Evolutionary conservation across 1,284 basidiomycete species (phyloP), one percentile per base, ranked within the genome.

Genomic region (Agaricales sp.): DNA sequence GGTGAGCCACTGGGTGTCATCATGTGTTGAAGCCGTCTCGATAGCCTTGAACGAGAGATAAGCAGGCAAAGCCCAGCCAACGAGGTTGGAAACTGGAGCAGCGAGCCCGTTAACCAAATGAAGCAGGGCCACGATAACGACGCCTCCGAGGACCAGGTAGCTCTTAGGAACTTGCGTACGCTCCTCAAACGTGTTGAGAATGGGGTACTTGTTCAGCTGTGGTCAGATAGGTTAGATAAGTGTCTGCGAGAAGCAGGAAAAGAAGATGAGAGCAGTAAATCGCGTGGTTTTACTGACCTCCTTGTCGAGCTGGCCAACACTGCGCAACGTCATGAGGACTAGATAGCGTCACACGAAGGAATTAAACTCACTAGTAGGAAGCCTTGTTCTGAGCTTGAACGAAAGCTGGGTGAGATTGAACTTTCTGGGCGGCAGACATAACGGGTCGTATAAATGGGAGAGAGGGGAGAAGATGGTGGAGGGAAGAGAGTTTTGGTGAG

Each of bases 141-240:
- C 71, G 55, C 77, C 75, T 52, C 87, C 90, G 58, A 97, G 69
- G 59, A 89, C 90, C 55, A 84, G 77, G 68, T 95, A 94, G 16
- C 90, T 80, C 80, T 98, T 98, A 59, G 95, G 94, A 43, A 98
- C 71, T 61, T 90, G 86, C 3, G 92, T 94, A 66, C 85, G 86
- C 65, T 87, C 77, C 75, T 99, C 94, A 58, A 97, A 66, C 61
- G 79, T 75, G 70, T 77, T 81, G 61, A 94, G 74, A 52, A 84
- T 74, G 26, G 92, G 88, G 71, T 94, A 97, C 77, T 92, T 94
- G 63, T 85, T 79, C 61, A 99, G 86, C 93, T 89, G 63, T 39
- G 51, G 52, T 52, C 46, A 46, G 39, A 23, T 47, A 39, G 48
- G 46, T 50, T 50, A 52, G 55, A 55, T 48, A 46, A 47, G 51